A percentile compares a stretch with the other conserved stretches of the same genome.
phyloP scores from a whole-genome alignment of 805 yeast genomes.

The Candida ortonii region DNA sequence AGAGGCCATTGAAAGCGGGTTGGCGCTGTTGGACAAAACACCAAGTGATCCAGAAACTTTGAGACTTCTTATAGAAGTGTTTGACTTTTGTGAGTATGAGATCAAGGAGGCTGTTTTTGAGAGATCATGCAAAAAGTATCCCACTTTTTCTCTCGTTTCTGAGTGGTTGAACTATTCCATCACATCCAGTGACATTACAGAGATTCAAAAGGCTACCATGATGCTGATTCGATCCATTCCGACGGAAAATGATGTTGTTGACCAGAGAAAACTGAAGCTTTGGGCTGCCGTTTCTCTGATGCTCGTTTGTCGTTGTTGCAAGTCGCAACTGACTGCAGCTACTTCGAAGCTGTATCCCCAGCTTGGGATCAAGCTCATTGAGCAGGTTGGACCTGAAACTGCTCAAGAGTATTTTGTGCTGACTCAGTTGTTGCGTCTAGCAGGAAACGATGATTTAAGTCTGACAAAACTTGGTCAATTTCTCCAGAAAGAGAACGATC shows the following conservation, averaged over 20 bases:
- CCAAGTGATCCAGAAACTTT: conserved; percentile 59
- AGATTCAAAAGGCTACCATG: conserved; percentile 55
- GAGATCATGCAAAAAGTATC: conserved; percentile 55
- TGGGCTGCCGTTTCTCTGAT: conserved; percentile 59
- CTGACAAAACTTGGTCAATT: conserved; percentile 31
- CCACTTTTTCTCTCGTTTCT: conserved; percentile 43
- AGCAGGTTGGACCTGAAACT: conserved; percentile 46
- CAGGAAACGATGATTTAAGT: conserved; percentile 35
- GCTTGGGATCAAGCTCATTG: conserved; percentile 58
- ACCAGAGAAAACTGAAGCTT: conserved; percentile 38
- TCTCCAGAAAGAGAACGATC: conserved; percentile 43
- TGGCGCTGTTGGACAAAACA: conserved; percentile 29
- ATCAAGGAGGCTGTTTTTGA: conserved; percentile 51
- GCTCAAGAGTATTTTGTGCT: conserved; percentile 68
- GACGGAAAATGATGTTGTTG: conserved; percentile 13
- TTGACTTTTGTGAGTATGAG: conserved; percentile 35
- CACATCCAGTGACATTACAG: conserved; percentile 43
- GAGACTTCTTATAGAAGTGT: conserved; percentile 44
- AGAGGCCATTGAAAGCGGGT: conserved; percentile 35
- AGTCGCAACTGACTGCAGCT: conserved; percentile 38
- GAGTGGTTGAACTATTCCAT: conserved; percentile 60
- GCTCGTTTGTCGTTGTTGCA: conserved; percentile 35
- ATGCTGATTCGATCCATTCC: conserved; percentile 35
- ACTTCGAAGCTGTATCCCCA: conserved; percentile 54
- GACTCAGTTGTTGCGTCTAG: conserved; percentile 45